Evolutionary conservation across 2,329 filamentous ascomycete species (phyloP), one percentile per base, ranked within the genome.

Genomic region (Dothistroma pini): DNA sequence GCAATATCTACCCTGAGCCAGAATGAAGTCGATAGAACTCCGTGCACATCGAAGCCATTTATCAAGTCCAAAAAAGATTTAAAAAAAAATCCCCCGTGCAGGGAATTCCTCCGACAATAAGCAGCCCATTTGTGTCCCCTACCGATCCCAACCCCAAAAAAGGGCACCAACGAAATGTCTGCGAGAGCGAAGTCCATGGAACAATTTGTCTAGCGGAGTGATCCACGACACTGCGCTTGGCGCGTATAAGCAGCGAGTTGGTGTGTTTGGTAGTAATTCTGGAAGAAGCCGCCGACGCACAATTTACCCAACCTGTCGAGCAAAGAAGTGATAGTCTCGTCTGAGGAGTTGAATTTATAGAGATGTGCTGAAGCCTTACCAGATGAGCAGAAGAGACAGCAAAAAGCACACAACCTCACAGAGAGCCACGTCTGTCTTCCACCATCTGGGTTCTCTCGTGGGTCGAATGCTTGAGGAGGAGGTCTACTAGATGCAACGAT

Each of bases 11-110:
- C n/a, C n/a, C 63, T 86, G 83, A 0, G 60, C 60, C 35, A 85
- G 79, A 54, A 84, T 72, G 67, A 84, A 80, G 44, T 84, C n/a
- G 82, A 63, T 80, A 84, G 69, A 83, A 84, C 58, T 82, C 66
- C 0, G 75, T 81, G 57, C 77, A 86, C 59, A 88, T 72, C 8
- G 79, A 82, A 0, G 83, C 79, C 84, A 88, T n/a, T 86, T 83
- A 89, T 87, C 2, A 88, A 69, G 1, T 83, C 82, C 57, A 88
- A 83, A n/a, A n/a, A n/a, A n/a, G n/a, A n/a, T n/a, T n/a, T n/a
- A n/a, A n/a, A n/a, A n/a, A n/a, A n/a, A n/a, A n/a, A n/a, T n/a
- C n/a, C n/a, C n/a, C 88, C 80, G 59, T 86, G 82, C 29, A 85
- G 70, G 59, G 86, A 74, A 0, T 77, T 80, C n/a, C n/a, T 11